Base-by-base conservation (phyloP, 345 rosid genomes). In the Noccaea caerulescens region DNA sequence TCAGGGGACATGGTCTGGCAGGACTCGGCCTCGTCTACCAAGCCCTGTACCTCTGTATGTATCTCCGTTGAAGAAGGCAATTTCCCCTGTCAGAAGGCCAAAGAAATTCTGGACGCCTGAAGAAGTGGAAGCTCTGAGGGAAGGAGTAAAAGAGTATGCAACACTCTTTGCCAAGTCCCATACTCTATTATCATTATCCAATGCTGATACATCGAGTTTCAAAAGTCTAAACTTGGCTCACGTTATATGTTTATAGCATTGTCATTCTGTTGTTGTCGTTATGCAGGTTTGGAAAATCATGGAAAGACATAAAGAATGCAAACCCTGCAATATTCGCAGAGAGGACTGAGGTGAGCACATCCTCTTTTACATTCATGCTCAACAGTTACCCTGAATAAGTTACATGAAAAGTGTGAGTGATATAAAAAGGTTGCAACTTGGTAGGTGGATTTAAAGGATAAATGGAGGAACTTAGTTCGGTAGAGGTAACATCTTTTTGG, bases 81-180 rank as follows among this genome's bases (percentile, higher is more conserved):
- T 30, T 44, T 10, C 71, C 12, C 37, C 53, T 49, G 67, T 8
- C 27, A 70, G 63, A 64, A 76, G 68, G 67, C 55, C 25, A 58
- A 76, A 64, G 43, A 76, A 69, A 50, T 57, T 56, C 42, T 70
- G 76, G 79, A 63, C 57, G 10, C 62, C 49, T 57, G 75, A 63
- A 69, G 75, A 76, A 76, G 72, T 57, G 55, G 60, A 64, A 49
- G 75, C 62, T 57, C 76, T 76, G 49, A 76, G 67, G 62, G 71
- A 63, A 63, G 76, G 79, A 63, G 71, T 69, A 8, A 69, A 76
- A 57, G 58, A 68, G 73, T 68, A 68, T 75, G 78, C 63, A 61
- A 11, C 51, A 34, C 36, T 37, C 49, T 66, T 55, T 45, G 2
- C 65, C 59, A 2, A 63, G 52, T 18, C 58, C 12, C 5, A 1